A percentile compares a stretch with the other conserved stretches of the same genome.
phyloP scores from a whole-genome alignment of 2,329 filamentous ascomycete genomes.

The Ceratocystis cacaofunesta region DNA sequence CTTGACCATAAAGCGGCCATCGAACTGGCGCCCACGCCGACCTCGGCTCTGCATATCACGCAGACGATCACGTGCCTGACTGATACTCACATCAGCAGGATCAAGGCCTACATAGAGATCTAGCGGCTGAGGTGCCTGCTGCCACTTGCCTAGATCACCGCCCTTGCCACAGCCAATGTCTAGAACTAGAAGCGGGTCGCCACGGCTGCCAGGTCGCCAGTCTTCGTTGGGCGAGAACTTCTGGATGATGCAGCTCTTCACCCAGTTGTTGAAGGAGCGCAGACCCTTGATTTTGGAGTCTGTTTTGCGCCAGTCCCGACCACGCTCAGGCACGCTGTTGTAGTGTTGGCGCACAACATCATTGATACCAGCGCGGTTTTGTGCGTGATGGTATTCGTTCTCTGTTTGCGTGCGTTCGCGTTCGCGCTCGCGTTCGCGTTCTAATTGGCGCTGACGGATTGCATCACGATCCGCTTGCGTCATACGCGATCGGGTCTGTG shows the following conservation, averaged over 20 bases:
- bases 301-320: conserved; percentile 85
- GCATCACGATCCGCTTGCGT: conserved; percentile 52
- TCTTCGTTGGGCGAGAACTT: conserved; percentile 81
- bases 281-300: conserved; percentile 92
- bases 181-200: conserved; percentile 57
- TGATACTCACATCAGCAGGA: conserved; percentile 80
- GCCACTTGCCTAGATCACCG: conserved; percentile 90
- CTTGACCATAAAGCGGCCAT: conserved; percentile 76
- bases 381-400: background rate
- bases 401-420: conserved; percentile 25
- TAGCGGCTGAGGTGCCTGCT: conserved; percentile 80
- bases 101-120: conserved; percentile 88
- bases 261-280: conserved; percentile 94
- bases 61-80: conserved; percentile 78
- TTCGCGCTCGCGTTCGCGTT: conserved; percentile 31
- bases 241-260: conserved; percentile 94
- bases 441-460: conserved; percentile 46
- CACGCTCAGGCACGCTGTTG: conserved; percentile 86
- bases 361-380: conserved; percentile 37
- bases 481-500: conserved; percentile 51
- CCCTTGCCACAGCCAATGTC: conserved; percentile 97
- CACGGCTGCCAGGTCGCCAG: conserved; percentile 43
- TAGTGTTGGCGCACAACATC: conserved; percentile 90
- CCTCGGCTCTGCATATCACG: conserved; percentile 51
- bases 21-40: conserved; percentile 51